These are phyloP conservation scores for Fusarium foetens DNA, from an alignment of 2,329 filamentous ascomycete genomes.

Conservation along the genomic window DNA sequence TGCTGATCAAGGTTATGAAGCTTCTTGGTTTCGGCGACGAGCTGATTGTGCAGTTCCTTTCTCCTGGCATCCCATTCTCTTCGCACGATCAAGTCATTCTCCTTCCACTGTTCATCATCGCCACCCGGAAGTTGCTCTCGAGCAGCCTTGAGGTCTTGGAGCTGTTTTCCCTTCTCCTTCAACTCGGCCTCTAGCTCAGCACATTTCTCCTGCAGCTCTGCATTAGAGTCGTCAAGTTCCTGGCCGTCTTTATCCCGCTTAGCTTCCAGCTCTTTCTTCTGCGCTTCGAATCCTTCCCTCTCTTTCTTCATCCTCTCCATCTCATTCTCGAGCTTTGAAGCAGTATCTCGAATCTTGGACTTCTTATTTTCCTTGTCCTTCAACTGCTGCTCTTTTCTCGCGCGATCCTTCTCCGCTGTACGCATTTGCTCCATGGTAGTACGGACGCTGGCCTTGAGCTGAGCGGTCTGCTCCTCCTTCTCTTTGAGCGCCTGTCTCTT, in stretches of 20 bases:
- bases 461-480: conserved; percentile 89
- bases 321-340: conserved; percentile 73
- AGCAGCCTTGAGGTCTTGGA: conserved; percentile 79
- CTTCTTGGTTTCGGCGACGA: conserved; percentile 60
- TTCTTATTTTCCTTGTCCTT: conserved; percentile 76
- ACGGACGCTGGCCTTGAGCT: conserved; percentile 82
- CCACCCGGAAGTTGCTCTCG: conserved; percentile 70
- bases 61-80: conserved; percentile 66
- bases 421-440: conserved; percentile 84
- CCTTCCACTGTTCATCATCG: conserved; percentile 67
- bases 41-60: conserved; percentile 62
- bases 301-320: conserved; percentile 69
- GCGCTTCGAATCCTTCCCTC: conserved; percentile 62
- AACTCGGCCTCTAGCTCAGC: conserved; percentile 76
- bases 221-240: conserved; percentile 65
- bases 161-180: conserved; percentile 71
- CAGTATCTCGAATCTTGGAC: conserved; percentile 75
- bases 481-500: conserved; percentile 83
- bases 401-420: conserved; percentile 79
- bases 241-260: conserved; percentile 63
- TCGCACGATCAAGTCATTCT: conserved; percentile 62
- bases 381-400: conserved; percentile 78
- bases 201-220: conserved; percentile 71
- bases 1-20: conserved; percentile 59
- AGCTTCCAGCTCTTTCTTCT: conserved; percentile 62